Evolutionary conservation across 208 protist species (phyloP), one percentile per base, ranked within the genome.

Genomic region (Leishmania martiniquensis): DNA sequence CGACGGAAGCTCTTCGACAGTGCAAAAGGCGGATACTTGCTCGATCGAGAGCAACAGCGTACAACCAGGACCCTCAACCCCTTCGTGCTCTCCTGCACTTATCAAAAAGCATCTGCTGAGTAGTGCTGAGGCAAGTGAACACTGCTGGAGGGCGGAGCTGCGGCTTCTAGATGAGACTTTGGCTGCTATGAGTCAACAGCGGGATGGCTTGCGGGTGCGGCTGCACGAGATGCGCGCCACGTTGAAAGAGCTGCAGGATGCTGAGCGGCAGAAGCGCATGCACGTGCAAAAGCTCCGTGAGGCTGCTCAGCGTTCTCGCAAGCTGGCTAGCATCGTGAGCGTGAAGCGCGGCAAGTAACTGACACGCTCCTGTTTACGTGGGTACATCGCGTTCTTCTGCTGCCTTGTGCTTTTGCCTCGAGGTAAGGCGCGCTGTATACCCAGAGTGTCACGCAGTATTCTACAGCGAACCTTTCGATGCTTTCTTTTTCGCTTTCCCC

Each of bases 271-370:
- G 70, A 89, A 87, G 77, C 78, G 77, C 13, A 77, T 75, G 51
- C 85, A 86, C 59, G 32, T 85, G 42, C 88, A 89, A 51, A 84
- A 82, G 34, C 62, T 92, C 13, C 83, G 76, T 54, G 81, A 87
- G 4, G 22, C 65, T 44, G 34, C 84, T 4, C 83, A 80, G 72
- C 76, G 83, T 15, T 78, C 71, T 15, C 74, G 67, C 65, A 80
- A 68, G 45, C 45, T 34, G 34, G 60, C 72, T 34, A 81, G 37
- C 44, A 54, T 66, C 37, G 69, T 72, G 51, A 54, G 67, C 22
- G 70, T 75, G 47, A 66, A n/a, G 44, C 55, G 72, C 32, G n/a
- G 68, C 32, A 82, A 72, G 78, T 76, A 54, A 52, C 54, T 52
- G 70, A 75, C 29, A 2, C 54, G 13, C 25, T 75, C 20, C 25